These are phyloP conservation scores for Coccinonectria pachysandricola DNA, from an alignment of 2,329 filamentous ascomycete genomes.

Conservation along the genomic window DNA sequence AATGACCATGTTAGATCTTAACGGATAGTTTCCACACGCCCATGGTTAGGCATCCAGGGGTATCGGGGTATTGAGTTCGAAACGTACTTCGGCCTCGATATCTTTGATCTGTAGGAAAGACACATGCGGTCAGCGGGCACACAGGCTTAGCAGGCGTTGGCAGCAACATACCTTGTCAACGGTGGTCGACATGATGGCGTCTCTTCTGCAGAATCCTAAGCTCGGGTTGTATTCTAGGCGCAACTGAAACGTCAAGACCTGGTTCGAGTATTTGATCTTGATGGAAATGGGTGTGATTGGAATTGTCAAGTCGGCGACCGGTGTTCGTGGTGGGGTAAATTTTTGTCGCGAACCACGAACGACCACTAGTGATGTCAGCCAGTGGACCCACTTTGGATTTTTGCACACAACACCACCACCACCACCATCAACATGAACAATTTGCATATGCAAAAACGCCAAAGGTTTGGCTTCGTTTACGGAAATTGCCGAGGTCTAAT, in stretches of 20 bases:
- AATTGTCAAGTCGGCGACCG: too few species aligned
- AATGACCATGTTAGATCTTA: too few species aligned
- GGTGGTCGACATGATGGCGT: conserved; percentile 77
- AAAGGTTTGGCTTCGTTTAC: too few species aligned
- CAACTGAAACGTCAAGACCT: too few species aligned
- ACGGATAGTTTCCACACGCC: too few species aligned
- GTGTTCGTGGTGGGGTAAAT: conserved; percentile 30
- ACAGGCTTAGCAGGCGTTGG: conserved; percentile 2
- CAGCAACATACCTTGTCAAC: conserved; percentile 71
- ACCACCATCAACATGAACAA: conserved; percentile 1
- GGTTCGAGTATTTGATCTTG: too few species aligned
- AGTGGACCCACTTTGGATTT: conserved; percentile 2
- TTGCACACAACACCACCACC: neutral
- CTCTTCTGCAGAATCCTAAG: too few species aligned
- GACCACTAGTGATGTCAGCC: conserved; percentile 24
- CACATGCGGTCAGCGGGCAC: conserved; percentile 25
- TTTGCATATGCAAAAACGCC: too few species aligned
- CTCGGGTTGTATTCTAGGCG: too few species aligned
- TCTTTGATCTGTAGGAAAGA: conserved; percentile 67
- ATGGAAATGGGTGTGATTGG: conserved; percentile 14
- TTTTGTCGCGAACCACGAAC: conserved; percentile 19
- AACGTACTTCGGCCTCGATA: conserved; percentile 81
- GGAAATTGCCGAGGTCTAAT: too few species aligned
- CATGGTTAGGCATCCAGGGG: conserved; percentile 4
- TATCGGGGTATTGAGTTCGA: conserved; percentile 4